Base-by-base conservation (phyloP, 768 basidiomycete species). In the Paxillus rubicundulus region DNA sequence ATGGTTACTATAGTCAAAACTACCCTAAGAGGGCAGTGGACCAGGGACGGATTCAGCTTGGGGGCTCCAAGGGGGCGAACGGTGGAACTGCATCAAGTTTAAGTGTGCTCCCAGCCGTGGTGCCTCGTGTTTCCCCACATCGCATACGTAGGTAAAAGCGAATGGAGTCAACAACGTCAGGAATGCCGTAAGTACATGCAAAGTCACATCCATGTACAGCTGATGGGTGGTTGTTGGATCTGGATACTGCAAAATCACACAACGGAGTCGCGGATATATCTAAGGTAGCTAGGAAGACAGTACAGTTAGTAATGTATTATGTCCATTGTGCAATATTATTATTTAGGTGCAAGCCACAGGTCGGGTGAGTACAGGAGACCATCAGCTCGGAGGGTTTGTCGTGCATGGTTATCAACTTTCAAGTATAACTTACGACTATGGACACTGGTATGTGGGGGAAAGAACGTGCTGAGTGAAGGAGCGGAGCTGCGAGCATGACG, bases 341-440 rank as follows among this genome's bases (percentile, higher is more conserved):
- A 43, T 24, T 43, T 43, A 43, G 13, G 16, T 21, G 16, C 42
- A 53, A 45, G 24, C 38, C 59, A 40, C 50, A 44, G 39, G 33
- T 56, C 20, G 30, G 46, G 37, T 54, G 52, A 46, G 30, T 66
- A 65, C 64, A 65, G 45, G 42, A 27, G 42, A 24, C 17, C 48
- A 21, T 50, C 45, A 28, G 34, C 33, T 33, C 12, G 38, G 24
- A 18, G 43, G 50, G 24, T 44, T 45, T 56, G 24, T 24, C 5
- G 24, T 24, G 24, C 24, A 24, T 24, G 24, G 24, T 24, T 24
- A 6, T 24, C 24, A 24, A 50, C 53, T 24, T 49, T 8, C 54
- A 38, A 53, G 45, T 34, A 66, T 66, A 67, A 67, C 13, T 67
- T 65, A 67, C 30, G 39, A 39, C 42, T 42, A 47, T 49, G 17